Conservation (phyloP, 345 rosid species). For the Lumnitzera racemosa region DNA sequence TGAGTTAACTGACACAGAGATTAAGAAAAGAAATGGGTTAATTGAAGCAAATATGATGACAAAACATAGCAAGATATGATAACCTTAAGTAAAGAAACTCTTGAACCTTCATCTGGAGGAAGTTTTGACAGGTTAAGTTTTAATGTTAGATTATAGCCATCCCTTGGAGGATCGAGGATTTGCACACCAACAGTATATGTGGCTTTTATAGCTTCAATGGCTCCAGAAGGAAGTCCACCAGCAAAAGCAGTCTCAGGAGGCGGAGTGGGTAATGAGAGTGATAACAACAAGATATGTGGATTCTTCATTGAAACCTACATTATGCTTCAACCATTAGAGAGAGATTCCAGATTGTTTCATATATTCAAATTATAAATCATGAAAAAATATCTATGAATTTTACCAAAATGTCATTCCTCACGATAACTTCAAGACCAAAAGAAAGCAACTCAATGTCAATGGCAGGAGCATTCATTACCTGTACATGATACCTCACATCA, state of each 20-base stretch:
- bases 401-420: not conserved
- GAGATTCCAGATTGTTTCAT: not conserved
- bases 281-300: slow-evolving; percentile 57
- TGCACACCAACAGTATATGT: slow-evolving; percentile 70
- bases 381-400: not conserved
- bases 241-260: slow-evolving; percentile 72
- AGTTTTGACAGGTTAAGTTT: slow-evolving; percentile 83
- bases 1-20: too few species aligned
- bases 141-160: slow-evolving; percentile 88
- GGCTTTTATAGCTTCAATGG: slow-evolving; percentile 89
- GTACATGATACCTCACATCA: slow-evolving; percentile 89
- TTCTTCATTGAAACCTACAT: slow-evolving; percentile 84
- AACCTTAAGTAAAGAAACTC: slow-evolving; percentile 41
- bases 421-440: not conserved
- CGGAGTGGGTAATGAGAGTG: slow-evolving; percentile 81
- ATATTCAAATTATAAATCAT: not conserved
- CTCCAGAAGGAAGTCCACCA: slow-evolving; percentile 89
- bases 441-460: not conserved
- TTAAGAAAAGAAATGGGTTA: not conserved
- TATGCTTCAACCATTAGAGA: slow-evolving; percentile 6
- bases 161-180: slow-evolving; percentile 97
- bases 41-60: not conserved
- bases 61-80: slow-evolving; percentile 27
- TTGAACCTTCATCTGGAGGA: slow-evolving; percentile 83
- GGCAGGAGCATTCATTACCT: slow-evolving; percentile 37